Percentiles rank a stretch among this genome's conserved stretches.
These are phyloP conservation scores for Geotrichum aggregatum DNA, from an alignment of 1,139 yeast genomes.

Conservation along the genomic window DNA sequence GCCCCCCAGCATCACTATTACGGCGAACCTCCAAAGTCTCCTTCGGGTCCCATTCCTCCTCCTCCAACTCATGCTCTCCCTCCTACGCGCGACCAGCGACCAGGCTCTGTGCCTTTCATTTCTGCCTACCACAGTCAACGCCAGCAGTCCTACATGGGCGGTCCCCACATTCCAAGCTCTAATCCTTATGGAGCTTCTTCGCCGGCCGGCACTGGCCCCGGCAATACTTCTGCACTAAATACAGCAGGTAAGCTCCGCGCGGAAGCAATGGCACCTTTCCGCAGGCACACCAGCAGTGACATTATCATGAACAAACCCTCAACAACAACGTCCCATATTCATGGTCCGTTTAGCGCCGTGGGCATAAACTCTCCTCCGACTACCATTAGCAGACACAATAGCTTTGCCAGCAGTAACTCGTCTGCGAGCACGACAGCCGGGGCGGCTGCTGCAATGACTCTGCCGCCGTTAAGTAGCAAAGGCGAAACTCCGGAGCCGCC, in stretches of 20 bases:
- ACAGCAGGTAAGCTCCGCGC: slow-evolving; percentile 16
- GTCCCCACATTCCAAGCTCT: slow-evolving; percentile 20
- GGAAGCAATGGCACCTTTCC: slow-evolving; percentile 20
- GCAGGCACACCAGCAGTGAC: slow-evolving; percentile 23
- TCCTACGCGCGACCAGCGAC: slow-evolving; percentile 32
- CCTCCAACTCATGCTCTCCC: slow-evolving; percentile 20
- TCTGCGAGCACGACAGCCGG: slow-evolving; percentile 5
- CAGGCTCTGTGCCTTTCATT: slow-evolving; percentile 33
- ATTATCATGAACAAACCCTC: neutral
- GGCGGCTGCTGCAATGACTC: neutral
- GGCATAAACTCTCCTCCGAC: slow-evolving; percentile 4
- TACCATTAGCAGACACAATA: slow-evolving; percentile 19
- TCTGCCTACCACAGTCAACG: slow-evolving; percentile 20
- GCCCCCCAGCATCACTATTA: slow-evolving; percentile 8
- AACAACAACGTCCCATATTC: neutral
- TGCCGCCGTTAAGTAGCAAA: slow-evolving; percentile 2
- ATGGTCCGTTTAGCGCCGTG: neutral
- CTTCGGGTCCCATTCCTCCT: slow-evolving; percentile 7
- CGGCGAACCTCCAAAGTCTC: slow-evolving; percentile 15
- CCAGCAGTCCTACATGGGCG: slow-evolving; percentile 12
- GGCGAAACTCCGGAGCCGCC: slow-evolving; percentile 2
- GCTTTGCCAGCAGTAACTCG: slow-evolving; percentile 20
- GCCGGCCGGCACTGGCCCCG: neutral
- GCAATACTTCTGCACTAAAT: neutral
- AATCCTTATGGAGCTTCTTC: slow-evolving; percentile 12